Evolutionary conservation across 148 eudicot genomes (phyloP), one percentile per base, ranked within the genome.

Genomic region (Rhododendron ovatum): DNA sequence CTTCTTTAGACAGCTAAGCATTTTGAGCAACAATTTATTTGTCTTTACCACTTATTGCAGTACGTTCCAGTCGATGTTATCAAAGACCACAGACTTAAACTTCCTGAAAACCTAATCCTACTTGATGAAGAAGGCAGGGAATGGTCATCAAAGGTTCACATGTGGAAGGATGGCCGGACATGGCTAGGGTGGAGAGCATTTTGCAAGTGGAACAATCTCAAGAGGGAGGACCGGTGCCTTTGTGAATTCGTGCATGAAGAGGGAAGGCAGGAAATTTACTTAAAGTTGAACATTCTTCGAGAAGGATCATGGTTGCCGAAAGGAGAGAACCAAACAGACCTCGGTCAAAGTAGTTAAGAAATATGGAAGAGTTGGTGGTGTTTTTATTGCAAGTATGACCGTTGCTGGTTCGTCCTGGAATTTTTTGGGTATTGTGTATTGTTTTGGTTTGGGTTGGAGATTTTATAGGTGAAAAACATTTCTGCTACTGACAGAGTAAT

Each of bases 121-220:
- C n/a, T 22, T 20, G 85, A 90, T 43, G 76, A 80, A 75, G 9
- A 83, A 0, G 88, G 83, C 15, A 48, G 57, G 45, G 53, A 26
- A 82, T 87, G 88, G 89, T 2, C 15, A 18, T 4, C 84, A 51
- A 88, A 37, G 63, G 69, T 83, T 4, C 14, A 0, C 0, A 4
- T 9, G 45, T 85, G 89, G 89, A 65, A 20, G 5, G 89, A 87
- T 80, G 88, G 89, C 1, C 89, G 86, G 35, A 20, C 85, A 2
- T 80, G 73, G 77, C 84, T 82, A 10, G 88, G 89, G 41, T 90
- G 88, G 89, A 74, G 26, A 65, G n/a, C 75, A 14, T 78, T 90
- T 8, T 80, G 84, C 33, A 50, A 69, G 7, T 80, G 71, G 24
- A 86, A 87, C 81, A 0, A 30, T 35, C 35, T 90, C 22, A 28